These are phyloP conservation scores for Aspergillus sp. DNA, from an alignment of 2,329 filamentous ascomycete genomes.

Conservation along the genomic window DNA sequence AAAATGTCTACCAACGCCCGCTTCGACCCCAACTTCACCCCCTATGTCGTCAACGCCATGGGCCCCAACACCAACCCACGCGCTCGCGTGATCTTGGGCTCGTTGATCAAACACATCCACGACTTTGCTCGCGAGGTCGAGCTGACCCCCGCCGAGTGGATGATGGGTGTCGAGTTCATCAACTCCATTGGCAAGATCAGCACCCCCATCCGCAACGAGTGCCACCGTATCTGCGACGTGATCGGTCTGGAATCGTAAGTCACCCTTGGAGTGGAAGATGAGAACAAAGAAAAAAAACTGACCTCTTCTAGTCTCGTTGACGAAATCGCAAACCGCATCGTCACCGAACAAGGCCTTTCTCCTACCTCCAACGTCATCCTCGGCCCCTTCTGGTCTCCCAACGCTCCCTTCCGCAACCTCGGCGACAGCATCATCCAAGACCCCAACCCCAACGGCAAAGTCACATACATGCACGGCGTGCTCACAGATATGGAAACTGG, in stretches of 20 bases:
- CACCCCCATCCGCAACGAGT: constrained; percentile 69
- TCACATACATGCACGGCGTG: constrained; percentile 68
- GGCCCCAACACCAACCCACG: constrained; percentile 67
- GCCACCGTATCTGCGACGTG: constrained; percentile 70
- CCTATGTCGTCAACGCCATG: constrained; percentile 71
- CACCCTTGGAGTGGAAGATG: background rate
- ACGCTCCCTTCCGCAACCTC: constrained; percentile 69
- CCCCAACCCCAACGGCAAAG: constrained; percentile 55
- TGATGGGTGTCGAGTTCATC: constrained; percentile 71
- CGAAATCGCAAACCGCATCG: constrained; percentile 70
- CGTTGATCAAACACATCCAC: constrained; percentile 71
- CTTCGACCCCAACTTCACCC: constrained; percentile 72
- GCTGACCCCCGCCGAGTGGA: constrained; percentile 75
- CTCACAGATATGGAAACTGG: constrained; percentile 66
- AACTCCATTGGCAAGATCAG: constrained; percentile 72
- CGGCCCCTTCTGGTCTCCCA: constrained; percentile 75
- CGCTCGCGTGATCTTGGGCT: constrained; percentile 62
- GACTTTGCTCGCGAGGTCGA: constrained; percentile 77
- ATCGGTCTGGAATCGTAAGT: constrained; percentile 66
- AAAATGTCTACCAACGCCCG: constrained; percentile 23
- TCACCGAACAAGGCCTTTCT: constrained; percentile 60
- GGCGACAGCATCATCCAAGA: constrained; percentile 68
- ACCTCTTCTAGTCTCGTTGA: constrained; percentile 60
- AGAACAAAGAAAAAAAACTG: constrained; percentile 1
- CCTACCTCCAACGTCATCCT: constrained; percentile 76